These are phyloP conservation scores for Yamadazyma mexicana DNA, from an alignment of 1,139 yeast genomes.

Conservation along the genomic window DNA sequence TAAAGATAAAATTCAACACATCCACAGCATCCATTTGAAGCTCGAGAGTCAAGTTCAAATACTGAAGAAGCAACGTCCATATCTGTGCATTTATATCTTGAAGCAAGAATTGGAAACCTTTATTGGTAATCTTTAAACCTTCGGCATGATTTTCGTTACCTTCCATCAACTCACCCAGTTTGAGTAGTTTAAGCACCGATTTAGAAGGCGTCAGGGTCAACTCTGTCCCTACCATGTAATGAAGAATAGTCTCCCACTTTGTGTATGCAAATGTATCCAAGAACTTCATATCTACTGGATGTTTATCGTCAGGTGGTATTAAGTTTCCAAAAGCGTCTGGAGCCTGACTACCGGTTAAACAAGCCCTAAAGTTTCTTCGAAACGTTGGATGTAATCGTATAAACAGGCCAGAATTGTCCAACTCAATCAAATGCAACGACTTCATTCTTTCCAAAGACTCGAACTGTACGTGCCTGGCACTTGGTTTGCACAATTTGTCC, in stretches of 20 bases:
- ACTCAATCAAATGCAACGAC: constrained; percentile 73
- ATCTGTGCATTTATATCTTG: constrained; percentile 94
- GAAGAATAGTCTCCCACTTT: constrained; percentile 94
- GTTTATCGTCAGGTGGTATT: constrained; percentile 32
- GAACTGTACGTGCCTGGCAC: constrained; percentile 53
- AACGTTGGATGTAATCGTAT: constrained; percentile 72
- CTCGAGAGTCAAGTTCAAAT: constrained; percentile 79
- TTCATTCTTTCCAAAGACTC: constrained; percentile 81
- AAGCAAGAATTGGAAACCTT: constrained; percentile 88
- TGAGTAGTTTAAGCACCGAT: constrained; percentile 63
- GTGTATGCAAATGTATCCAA: constrained; percentile 79
- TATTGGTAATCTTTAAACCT: constrained; percentile 73
- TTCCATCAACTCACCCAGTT: constrained; percentile 87
- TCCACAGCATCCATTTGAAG: constrained; percentile 95
- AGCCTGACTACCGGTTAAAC: constrained; percentile 75
- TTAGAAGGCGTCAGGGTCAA: constrained; percentile 62
- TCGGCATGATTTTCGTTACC: constrained; percentile 32
- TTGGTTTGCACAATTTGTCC: constrained; percentile 74
- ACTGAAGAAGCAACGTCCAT: constrained; percentile 89
- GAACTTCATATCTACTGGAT: constrained; percentile 59
- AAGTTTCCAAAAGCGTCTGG: constrained; percentile 48
- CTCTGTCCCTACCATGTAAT: constrained; percentile 96
- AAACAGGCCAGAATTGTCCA: constrained; percentile 52
- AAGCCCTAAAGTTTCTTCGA: constrained; percentile 72
- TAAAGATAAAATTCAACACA: constrained; percentile 87